Evolutionary conservation across 2,329 filamentous ascomycete species (phyloP).

Genomic region (Sphaceloma murrayae): DNA sequence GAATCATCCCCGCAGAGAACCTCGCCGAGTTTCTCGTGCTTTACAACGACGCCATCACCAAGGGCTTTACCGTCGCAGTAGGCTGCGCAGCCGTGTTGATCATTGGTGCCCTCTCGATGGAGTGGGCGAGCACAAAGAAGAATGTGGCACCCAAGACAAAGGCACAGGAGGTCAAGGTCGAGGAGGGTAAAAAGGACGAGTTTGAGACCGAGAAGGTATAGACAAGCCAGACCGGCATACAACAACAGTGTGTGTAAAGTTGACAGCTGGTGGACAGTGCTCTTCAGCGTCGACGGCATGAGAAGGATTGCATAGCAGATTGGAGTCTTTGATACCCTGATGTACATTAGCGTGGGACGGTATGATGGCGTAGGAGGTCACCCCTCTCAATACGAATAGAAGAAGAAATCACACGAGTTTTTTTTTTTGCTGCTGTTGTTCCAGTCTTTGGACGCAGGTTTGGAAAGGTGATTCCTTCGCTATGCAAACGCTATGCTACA

Average conservation of each 20-base stretch:
- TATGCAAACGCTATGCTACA: too few species aligned
- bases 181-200: constrained; percentile 12
- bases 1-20: constrained; percentile 42
- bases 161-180: not conserved
- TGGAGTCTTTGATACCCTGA: not conserved
- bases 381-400: too few species aligned
- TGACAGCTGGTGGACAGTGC: too few species aligned
- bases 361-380: too few species aligned
- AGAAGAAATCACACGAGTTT: too few species aligned
- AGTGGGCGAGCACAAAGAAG: constrained; percentile 60
- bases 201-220: constrained; percentile 6
- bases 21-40: constrained; percentile 47
- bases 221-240: not conserved
- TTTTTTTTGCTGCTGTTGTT: too few species aligned
- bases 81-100: constrained; percentile 46
- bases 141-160: constrained; percentile 26
- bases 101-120: constrained; percentile 47
- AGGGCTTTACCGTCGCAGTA: constrained; percentile 51
- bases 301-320: not conserved
- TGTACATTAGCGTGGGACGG: too few species aligned
- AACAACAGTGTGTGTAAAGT: not conserved
- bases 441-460: too few species aligned
- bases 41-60: constrained; percentile 53
- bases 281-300: too few species aligned
- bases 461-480: too few species aligned